Evolutionary conservation across 441 rosid species (phyloP), one percentile per base, ranked within the genome.

Genomic region (Pelargonium citronellum): DNA sequence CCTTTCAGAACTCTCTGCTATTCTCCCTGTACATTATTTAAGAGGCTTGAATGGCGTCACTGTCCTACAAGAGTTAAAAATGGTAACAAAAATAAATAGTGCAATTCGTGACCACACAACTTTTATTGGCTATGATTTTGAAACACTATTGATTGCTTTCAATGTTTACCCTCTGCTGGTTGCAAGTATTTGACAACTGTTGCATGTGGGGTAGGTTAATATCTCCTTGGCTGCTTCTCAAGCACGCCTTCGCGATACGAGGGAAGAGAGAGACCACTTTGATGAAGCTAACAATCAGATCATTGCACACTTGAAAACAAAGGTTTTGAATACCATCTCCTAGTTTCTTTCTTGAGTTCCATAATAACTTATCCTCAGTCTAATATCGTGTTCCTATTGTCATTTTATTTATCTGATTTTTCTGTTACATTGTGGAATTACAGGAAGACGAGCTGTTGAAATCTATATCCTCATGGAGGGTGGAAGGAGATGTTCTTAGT

Each of bases 191-290:
- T 66, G 64, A 53, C 69, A 66, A 69, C 34, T 76, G 41, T 10
- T 43, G 63, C 27, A 12, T 39, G 8, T 66, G 73, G 16, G 77
- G 74, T 73, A 95, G 99, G 96, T 92, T 68, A 91, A 91, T 80
- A 84, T 89, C 74, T 83, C 98, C 44, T 79, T 95, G 84, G 92
- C 97, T 79, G 96, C 95, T 76, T 92, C 97, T 74, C 87, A 92
- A 81, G 92, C 89, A 22, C 90, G 96, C 66, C 88, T 91, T 34
- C 93, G 76, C 51, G 82, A 91, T 85, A 89, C 90, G 10, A 81
- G 73, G 70, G 99, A 95, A 83, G 99, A 95, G 86, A 85, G 94
- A 73, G 97, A 92, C 71, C 98, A 95, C 69, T 95, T 95, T 80
- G 89, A 86, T 67, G 98, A 92, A 83, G 99, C 99, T 72, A 95